Base-by-base conservation (phyloP, 2,329 filamentous ascomycete species). In the Cordyceps pruinosa region DNA sequence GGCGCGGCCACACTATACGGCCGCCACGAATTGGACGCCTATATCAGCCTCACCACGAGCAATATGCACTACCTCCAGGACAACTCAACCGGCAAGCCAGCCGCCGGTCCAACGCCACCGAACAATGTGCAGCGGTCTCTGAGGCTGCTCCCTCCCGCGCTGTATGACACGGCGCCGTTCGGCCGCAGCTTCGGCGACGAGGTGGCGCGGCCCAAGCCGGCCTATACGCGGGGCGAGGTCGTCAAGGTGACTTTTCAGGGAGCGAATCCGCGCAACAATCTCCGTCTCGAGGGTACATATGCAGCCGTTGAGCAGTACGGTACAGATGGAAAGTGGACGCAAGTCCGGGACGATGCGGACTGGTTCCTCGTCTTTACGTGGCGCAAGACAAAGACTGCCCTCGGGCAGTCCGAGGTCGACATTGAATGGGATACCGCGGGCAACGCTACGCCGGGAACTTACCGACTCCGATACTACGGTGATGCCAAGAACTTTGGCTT, bases 1-100 rank as follows among this genome's bases (percentile, higher is more conserved):
- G 93, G 92, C n/a, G 93, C 90, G 0, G 93, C 88, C 7, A 97
- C 93, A 0, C 82, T 97, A 2, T 94, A 89, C 69, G 93, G 93
- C 0, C 88, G 82, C 2, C 84, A 91, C 70, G 89, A 90, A 1
- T 80, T 97, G 12, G 83, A 88, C 35, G 93, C 91, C 1, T 94
- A 94, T 74, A 89, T 97, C 73, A 92, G 95, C 70, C 77, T 93
- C 44, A 92, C 90, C 0, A 76, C 91, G n/a, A 84, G 87, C 68
- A 81, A 69, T 57, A 57, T 72, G 57, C 65, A 74, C 75, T 56
- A 74, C 75, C 46, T 70, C 73, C 59, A 61, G 8, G 64, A 67
- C 9, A 60, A 61, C 42, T 71, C 75, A 49, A 67, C 70, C 63
- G 56, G 73, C 63, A 66, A 73, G 58, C 67, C 78, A 65, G 52